These are phyloP conservation scores for Forsythia suspensa DNA, from an alignment of 257 asterid species.

Conservation along the genomic window DNA sequence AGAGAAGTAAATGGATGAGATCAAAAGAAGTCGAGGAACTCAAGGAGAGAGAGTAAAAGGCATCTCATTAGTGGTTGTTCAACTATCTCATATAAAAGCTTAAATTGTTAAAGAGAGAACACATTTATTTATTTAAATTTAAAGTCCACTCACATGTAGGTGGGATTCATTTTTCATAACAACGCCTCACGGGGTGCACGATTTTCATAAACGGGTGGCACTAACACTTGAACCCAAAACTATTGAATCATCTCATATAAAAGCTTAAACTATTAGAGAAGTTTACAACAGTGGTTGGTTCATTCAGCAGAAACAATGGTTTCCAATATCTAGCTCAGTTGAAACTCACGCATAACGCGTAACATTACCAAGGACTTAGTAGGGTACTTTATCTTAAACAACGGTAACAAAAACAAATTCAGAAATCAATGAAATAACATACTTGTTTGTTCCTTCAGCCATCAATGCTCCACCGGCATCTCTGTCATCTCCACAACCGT, in stretches of 20 bases:
- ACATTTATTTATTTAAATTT: no score
- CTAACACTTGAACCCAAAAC: no score
- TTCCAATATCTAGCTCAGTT: not conserved
- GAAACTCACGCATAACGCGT: not conserved
- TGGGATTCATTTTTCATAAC: no score
- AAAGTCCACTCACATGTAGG: no score
- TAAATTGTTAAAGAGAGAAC: not conserved
- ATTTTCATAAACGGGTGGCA: no score
- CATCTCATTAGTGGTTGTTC: not conserved
- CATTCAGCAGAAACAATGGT: conserved; percentile 1
- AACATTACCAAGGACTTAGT: not conserved
- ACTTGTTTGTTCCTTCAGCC: conserved; percentile 60
- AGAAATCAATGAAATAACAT: conserved; percentile 18
- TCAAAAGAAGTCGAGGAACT: not conserved
- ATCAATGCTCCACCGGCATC: conserved; percentile 41
- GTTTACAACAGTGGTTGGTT: conserved; percentile 1
- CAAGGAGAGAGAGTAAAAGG: no score
- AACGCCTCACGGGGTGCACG: no score
- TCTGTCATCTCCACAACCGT: conserved; percentile 41
- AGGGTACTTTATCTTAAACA: not conserved
- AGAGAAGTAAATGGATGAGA: not conserved
- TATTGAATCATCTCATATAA: no score
- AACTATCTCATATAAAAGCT: no score
- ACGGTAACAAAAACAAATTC: conserved; percentile 2
- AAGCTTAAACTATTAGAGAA: not conserved